Base-by-base conservation (phyloP, 208 protist genomes). In the Trypanosoma rangeli region DNA sequence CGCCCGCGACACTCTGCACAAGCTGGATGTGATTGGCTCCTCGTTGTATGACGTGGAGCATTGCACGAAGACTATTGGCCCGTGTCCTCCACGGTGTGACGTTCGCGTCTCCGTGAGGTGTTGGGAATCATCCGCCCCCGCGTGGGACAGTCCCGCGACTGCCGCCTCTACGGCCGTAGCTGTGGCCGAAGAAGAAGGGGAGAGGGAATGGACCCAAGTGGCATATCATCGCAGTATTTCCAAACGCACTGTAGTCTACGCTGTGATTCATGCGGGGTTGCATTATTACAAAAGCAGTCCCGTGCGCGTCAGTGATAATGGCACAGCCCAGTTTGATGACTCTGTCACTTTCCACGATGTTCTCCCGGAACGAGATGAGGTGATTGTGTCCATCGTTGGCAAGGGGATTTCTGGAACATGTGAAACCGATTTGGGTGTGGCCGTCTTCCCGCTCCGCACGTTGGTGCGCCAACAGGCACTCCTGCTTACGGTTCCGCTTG, bases 1-100 rank as follows among this genome's bases (percentile, higher is more conserved):
- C 35, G 28, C 37, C 22, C 73, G 54, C 28, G 2, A 59, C 5
- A 18, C 15, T 52, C n/a, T 80, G n/a, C 79, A 84, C 31, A 69
- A 53, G 35, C 48, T 79, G 22, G 79, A 84, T 42, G 64, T 78
- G 1, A 65, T 78, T 24, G 61, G 39, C 33, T 12, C 74, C 24
- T 79, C 68, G 12, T 3, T 15, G 9, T 1, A 24, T 12, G n/a
- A 70, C n/a, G 3, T 66, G 28, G 18, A 60, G 28, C 48, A 56
- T 37, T 74, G 59, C 52, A 61, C 65, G 28, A 71, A 57, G 18
- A 68, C 15, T n/a, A 33, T 70, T 16, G 65, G 55, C 15, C 50
- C 62, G 39, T n/a, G 8, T 28, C 35, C 68, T 42, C 33, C 4
- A 24, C 39, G 18, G 15, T 73, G 35, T 24, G 58, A 68, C 22